These are phyloP conservation scores for Leishmania major DNA, from an alignment of 208 protist species.

Conservation along the genomic window DNA sequence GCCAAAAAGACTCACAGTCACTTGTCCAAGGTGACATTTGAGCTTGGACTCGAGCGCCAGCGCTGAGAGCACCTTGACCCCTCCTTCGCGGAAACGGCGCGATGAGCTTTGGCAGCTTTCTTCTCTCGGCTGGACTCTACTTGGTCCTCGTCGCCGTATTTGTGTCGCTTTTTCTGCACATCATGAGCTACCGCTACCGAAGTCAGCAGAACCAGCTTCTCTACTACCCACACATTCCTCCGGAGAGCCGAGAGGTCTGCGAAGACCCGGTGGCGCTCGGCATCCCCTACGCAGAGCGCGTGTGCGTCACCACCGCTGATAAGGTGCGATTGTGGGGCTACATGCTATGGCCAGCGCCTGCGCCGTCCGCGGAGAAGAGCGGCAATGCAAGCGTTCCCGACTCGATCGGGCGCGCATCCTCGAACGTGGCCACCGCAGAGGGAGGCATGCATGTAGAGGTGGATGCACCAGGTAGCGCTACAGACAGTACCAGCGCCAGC, in stretches of 20 bases:
- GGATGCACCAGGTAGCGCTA: background rate
- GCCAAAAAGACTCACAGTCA: background rate
- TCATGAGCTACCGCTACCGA: constrained; percentile 32
- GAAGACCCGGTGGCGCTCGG: constrained; percentile 58
- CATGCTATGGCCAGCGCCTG: constrained; percentile 63
- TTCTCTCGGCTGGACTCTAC: constrained; percentile 23
- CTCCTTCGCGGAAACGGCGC: background rate
- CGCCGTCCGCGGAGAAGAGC: constrained; percentile 13
- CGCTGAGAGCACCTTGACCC: background rate
- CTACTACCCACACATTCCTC: constrained; percentile 70
- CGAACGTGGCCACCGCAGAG: background rate
- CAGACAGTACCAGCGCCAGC: background rate
- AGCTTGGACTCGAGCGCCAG: background rate
- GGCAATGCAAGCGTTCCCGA: constrained; percentile 6
- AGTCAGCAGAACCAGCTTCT: constrained; percentile 49
- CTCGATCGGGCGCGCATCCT: background rate
- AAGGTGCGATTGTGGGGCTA: constrained; percentile 74
- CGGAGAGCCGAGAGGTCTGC: constrained; percentile 56
- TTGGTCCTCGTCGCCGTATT: constrained; percentile 17
- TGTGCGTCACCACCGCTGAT: constrained; percentile 69
- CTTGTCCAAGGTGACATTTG: background rate
- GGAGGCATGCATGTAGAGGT: background rate
- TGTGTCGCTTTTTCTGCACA: constrained; percentile 23
- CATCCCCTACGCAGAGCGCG: constrained; percentile 58
- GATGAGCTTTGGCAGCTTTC: constrained; percentile 26